phyloP scores from a whole-genome alignment of 371 early-diverging fungal genomes.

The Amoeboradix gromovi region DNA sequence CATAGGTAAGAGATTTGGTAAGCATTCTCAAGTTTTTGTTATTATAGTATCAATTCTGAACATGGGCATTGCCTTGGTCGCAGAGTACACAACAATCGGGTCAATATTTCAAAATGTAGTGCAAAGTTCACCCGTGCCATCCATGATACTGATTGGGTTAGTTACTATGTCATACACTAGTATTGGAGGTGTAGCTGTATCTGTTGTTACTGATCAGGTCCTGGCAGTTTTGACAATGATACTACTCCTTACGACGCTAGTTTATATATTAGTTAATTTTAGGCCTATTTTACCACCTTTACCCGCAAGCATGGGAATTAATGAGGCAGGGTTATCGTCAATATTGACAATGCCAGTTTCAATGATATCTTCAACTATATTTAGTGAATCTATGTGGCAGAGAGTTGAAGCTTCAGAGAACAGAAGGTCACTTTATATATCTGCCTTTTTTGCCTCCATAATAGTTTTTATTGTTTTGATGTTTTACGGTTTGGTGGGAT shows the following conservation, averaged over 20 bases:
- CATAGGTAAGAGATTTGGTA: constrained; percentile 16
- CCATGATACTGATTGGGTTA: constrained; percentile 17
- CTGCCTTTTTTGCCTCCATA: constrained; percentile 13
- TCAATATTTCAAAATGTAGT: constrained; percentile 16
- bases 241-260: constrained; percentile 12
- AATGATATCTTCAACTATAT: constrained; percentile 19
- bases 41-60: neutral
- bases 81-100: constrained; percentile 26
- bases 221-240: constrained; percentile 18
- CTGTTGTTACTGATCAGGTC: constrained; percentile 23
- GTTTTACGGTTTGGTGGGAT: constrained; percentile 24
- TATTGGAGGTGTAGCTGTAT: constrained; percentile 24
- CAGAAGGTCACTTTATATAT: constrained; percentile 13
- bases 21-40: constrained; percentile 6
- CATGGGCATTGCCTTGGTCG: constrained; percentile 10
- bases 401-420: constrained; percentile 26
- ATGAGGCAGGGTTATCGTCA: constrained; percentile 16
- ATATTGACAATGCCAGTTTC: constrained; percentile 20
- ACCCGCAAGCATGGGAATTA: constrained; percentile 17
- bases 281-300: constrained; percentile 9
- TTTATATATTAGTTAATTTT: constrained; percentile 23
- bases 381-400: constrained; percentile 27
- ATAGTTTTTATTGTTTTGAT: constrained; percentile 16
- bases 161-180: constrained; percentile 23
- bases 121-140: constrained; percentile 14